A percentile compares a stretch with the other conserved stretches of the same genome.
Evolutionary conservation across 2,329 filamentous ascomycete species (phyloP).

Genomic region (Pochonia chlamydosporia): DNA sequence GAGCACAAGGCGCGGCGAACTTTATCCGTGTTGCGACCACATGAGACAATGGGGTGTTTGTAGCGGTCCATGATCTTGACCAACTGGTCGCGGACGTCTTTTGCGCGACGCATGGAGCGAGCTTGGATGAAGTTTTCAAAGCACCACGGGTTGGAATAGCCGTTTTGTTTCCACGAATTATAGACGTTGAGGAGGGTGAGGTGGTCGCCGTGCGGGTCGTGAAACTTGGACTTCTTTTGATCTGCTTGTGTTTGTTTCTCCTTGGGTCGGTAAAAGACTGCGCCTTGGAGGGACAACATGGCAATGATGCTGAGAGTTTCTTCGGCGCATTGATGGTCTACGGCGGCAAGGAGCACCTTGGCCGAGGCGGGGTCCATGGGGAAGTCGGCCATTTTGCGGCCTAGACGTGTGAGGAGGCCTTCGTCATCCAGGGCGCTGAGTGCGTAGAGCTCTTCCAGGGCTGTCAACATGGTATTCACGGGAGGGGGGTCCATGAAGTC

Average conservation of each 20-base stretch:
- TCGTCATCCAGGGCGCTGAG: constrained; percentile 91
- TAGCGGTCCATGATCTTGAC: constrained; percentile 92
- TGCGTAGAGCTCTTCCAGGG: constrained; percentile 90
- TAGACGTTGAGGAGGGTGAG: constrained; percentile 94
- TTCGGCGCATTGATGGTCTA: constrained; percentile 84
- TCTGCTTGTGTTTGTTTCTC: constrained; percentile 96
- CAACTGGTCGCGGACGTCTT: constrained; percentile 88
- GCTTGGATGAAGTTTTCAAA: constrained; percentile 98
- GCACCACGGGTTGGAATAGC: constrained; percentile 84
- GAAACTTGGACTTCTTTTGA: constrained; percentile 96
- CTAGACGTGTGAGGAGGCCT: constrained; percentile 83
- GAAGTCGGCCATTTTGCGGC: constrained; percentile 97
- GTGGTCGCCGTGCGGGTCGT: constrained; percentile 91
- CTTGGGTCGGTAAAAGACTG: constrained; percentile 93
- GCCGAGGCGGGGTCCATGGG: constrained; percentile 93
- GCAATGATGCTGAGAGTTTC: constrained; percentile 92
- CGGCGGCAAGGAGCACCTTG: constrained; percentile 82
- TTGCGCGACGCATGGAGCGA: constrained; percentile 77
- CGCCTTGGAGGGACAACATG: constrained; percentile 80
- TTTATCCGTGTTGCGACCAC: constrained; percentile 79
- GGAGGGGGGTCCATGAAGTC: constrained; percentile 99
- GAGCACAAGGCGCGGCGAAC: constrained; percentile 85
- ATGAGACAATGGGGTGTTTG: constrained; percentile 74
- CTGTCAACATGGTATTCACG: constrained; percentile 95
- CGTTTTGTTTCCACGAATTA: constrained; percentile 88